Conservation (phyloP, 345 rosid species). For the Cardamine chenopodiifolia region DNA sequence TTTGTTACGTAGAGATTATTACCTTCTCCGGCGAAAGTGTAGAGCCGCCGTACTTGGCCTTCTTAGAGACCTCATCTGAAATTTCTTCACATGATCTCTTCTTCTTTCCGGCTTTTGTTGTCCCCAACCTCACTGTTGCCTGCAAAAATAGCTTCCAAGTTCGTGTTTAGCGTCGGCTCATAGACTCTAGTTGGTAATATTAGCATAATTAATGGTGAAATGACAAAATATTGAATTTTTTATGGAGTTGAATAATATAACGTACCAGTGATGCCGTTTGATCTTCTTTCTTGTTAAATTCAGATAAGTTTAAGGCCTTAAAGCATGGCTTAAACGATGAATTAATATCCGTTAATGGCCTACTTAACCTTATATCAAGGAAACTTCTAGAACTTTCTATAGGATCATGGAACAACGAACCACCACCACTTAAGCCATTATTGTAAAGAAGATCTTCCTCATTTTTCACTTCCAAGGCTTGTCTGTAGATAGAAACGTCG, state of each 20-base stretch:
- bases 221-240: not conserved
- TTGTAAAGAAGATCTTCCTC: slow-evolving; percentile 47
- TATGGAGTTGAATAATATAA: not conserved
- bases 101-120: slow-evolving; percentile 61
- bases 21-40: slow-evolving; percentile 69
- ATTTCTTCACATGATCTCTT: slow-evolving; percentile 57
- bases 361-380: slow-evolving; percentile 48
- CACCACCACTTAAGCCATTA: slow-evolving; percentile 33
- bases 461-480: slow-evolving; percentile 38
- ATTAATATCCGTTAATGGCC: slow-evolving; percentile 52
- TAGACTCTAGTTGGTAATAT: not conserved
- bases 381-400: slow-evolving; percentile 41
- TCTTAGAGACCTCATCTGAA: slow-evolving; percentile 53
- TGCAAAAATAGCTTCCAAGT: slow-evolving; percentile 36
- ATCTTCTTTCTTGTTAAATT: slow-evolving; percentile 56
- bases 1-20: slow-evolving; percentile 30
- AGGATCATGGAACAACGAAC: slow-evolving; percentile 40
- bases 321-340: slow-evolving; percentile 50
- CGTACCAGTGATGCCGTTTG: slow-evolving; percentile 54
- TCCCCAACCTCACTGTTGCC: slow-evolving; percentile 49
- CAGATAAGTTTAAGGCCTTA: slow-evolving; percentile 53
- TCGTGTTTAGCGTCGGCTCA: slow-evolving; percentile 3
- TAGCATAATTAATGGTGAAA: not conserved
- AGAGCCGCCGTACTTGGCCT: slow-evolving; percentile 59
- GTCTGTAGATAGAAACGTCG: slow-evolving; percentile 45